These are phyloP conservation scores for Biscogniauxia sp. DNA, from an alignment of 2,329 filamentous ascomycete species.

Conservation along the genomic window DNA sequence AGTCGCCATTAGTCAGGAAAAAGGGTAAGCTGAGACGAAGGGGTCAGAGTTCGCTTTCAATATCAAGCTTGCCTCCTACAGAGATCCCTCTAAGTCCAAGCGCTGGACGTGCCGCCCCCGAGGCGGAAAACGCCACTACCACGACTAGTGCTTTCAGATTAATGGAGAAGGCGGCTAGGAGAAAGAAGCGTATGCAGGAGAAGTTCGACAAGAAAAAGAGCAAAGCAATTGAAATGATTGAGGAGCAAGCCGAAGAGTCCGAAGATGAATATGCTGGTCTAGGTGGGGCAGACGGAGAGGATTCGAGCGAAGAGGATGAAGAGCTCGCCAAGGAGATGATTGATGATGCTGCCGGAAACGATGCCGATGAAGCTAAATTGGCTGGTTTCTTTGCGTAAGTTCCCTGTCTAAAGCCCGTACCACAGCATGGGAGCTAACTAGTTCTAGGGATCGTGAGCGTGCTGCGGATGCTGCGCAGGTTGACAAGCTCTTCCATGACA, in stretches of 20 bases:
- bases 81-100: slow-evolving; percentile 27
- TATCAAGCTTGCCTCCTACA: slow-evolving; percentile 44
- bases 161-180: slow-evolving; percentile 64
- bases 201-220: slow-evolving; percentile 82
- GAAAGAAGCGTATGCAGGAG: slow-evolving; percentile 49
- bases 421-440: background rate
- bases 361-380: slow-evolving; percentile 76
- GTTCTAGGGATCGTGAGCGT: slow-evolving; percentile 69
- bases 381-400: slow-evolving; percentile 88
- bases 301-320: slow-evolving; percentile 70
- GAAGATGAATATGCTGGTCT: slow-evolving; percentile 97
- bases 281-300: slow-evolving; percentile 85
- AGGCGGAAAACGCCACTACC: slow-evolving; percentile 7
- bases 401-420: background rate
- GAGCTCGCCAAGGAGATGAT: slow-evolving; percentile 81
- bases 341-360: slow-evolving; percentile 74
- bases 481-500: slow-evolving; percentile 87
- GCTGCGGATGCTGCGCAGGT: slow-evolving; percentile 81
- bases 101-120: slow-evolving; percentile 37
- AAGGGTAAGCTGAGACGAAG: slow-evolving; percentile 49
- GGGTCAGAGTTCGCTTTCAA: slow-evolving; percentile 15
- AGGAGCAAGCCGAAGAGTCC: slow-evolving; percentile 94
- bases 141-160: slow-evolving; percentile 59
- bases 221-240: slow-evolving; percentile 79
- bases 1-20: slow-evolving; percentile 64